These are phyloP conservation scores for Camellia sinensis DNA, from an alignment of 148 eudicot species.

Conservation along the genomic window DNA sequence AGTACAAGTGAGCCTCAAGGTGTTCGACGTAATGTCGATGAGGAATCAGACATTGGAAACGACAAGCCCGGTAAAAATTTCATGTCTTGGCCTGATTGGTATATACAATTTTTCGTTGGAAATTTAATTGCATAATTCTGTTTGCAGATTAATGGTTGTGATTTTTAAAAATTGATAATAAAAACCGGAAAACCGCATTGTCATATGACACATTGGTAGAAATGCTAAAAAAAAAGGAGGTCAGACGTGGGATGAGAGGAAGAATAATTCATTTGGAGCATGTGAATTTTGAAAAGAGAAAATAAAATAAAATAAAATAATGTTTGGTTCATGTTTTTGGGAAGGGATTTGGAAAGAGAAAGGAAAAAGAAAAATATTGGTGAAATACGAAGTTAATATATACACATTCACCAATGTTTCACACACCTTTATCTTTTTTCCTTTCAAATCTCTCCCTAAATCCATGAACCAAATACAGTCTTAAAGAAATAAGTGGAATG, in stretches of 20 bases:
- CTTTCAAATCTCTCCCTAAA: no score
- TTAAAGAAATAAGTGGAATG: not conserved
- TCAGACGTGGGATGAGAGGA: not conserved
- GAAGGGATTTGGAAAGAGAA: no score
- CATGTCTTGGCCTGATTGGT: not conserved
- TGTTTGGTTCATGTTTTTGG: no score
- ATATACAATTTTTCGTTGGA: not conserved
- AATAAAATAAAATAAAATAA: no score
- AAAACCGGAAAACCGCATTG: no score
- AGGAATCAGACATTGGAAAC: conserved; percentile 10
- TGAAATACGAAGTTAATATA: no score
- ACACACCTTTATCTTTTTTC: no score
- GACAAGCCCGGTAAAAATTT: conserved; percentile 18
- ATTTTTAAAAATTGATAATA: no score
- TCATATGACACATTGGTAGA: no score
- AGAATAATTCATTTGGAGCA: not conserved
- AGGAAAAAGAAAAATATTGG: not conserved
- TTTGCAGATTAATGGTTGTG: not conserved
- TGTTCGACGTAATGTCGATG: conserved; percentile 46
- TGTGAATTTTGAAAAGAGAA: not conserved
- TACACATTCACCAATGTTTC: no score
- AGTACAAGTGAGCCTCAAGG: conserved; percentile 16
- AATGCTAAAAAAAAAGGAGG: not conserved
- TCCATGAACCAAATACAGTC: not conserved
- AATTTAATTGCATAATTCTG: not conserved